Conservation (phyloP, 352 stramenopile genomes). For the Pythium aristosporum region DNA sequence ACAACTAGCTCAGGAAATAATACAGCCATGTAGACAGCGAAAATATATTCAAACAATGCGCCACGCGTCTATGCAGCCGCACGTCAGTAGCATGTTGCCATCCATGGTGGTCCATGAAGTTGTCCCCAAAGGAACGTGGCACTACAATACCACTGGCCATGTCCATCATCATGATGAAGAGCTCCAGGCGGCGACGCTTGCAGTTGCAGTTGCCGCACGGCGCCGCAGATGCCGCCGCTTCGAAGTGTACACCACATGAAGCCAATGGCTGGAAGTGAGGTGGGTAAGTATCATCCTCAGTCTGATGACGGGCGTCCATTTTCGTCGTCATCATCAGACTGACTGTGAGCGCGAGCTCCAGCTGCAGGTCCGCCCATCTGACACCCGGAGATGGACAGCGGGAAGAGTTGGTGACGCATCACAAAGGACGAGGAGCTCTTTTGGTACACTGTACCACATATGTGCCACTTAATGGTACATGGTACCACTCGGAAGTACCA, state of each 20-base stretch:
- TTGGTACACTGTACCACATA: slow-evolving; percentile 15
- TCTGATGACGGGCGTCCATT: slow-evolving; percentile 19
- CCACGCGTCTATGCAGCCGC: neutral
- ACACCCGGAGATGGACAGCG: slow-evolving; percentile 16
- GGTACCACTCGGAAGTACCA: neutral
- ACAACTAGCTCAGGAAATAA: slow-evolving; percentile 3
- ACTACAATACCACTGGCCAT: neutral
- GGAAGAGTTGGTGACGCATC: slow-evolving; percentile 11
- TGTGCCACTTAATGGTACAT: slow-evolving; percentile 7
- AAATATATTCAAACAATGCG: neutral
- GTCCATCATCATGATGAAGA: neutral
- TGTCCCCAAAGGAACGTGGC: too few species aligned
- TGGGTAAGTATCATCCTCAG: slow-evolving; percentile 9
- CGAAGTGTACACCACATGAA: neutral
- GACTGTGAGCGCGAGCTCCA: slow-evolving; percentile 2
- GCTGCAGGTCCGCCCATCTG: slow-evolving; percentile 9
- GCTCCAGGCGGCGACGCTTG: neutral
- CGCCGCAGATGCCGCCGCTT: neutral
- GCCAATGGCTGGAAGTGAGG: neutral
- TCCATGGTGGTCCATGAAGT: too few species aligned
- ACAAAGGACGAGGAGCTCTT: neutral
- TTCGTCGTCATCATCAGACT: slow-evolving; percentile 18
- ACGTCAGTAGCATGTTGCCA: neutral
- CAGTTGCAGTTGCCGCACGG: slow-evolving; percentile 11
- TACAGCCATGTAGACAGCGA: neutral